Evolutionary conservation across 2,329 filamentous ascomycete genomes (phyloP).

Genomic region (Fusarium pseudocircinatum): DNA sequence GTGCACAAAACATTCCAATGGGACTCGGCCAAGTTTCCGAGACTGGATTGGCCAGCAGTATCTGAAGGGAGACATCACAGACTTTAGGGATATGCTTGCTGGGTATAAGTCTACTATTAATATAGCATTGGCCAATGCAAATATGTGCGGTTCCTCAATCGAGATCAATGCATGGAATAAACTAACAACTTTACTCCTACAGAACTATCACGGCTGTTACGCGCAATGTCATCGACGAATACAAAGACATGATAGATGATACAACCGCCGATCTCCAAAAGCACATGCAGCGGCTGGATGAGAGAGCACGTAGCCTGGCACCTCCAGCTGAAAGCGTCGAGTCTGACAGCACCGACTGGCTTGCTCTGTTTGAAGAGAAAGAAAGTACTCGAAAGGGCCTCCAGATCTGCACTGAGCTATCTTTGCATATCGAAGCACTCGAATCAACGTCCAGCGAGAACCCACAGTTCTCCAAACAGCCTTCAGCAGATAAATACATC

Average conservation of each 20-base stretch:
- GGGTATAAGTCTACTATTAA: constrained; percentile 50
- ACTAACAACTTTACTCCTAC: neutral
- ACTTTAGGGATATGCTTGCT: constrained; percentile 52
- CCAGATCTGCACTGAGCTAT: constrained; percentile 36
- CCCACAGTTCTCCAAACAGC: constrained; percentile 8
- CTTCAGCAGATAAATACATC: constrained; percentile 35
- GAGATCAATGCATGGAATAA: neutral
- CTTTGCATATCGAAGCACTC: constrained; percentile 26
- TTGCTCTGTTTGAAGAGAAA: constrained; percentile 37
- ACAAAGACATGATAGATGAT: constrained; percentile 21
- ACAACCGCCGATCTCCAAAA: constrained; percentile 22
- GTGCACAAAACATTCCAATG: constrained; percentile 49
- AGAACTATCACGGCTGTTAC: constrained; percentile 4
- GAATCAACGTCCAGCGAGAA: neutral
- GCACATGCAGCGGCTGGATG: constrained; percentile 16
- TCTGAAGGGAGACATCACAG: constrained; percentile 54
- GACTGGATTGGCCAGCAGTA: constrained; percentile 57
- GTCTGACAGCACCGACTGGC: constrained; percentile 23
- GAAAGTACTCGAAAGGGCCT: constrained; percentile 37
- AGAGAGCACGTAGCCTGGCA: constrained; percentile 6
- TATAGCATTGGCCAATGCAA: constrained; percentile 35
- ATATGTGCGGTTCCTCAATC: constrained; percentile 14
- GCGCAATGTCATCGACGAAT: constrained; percentile 7
- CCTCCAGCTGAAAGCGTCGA: constrained; percentile 2
- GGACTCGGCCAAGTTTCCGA: constrained; percentile 51